Conservation (phyloP, 129 eudicot species). For the Artemisia argyi region DNA sequence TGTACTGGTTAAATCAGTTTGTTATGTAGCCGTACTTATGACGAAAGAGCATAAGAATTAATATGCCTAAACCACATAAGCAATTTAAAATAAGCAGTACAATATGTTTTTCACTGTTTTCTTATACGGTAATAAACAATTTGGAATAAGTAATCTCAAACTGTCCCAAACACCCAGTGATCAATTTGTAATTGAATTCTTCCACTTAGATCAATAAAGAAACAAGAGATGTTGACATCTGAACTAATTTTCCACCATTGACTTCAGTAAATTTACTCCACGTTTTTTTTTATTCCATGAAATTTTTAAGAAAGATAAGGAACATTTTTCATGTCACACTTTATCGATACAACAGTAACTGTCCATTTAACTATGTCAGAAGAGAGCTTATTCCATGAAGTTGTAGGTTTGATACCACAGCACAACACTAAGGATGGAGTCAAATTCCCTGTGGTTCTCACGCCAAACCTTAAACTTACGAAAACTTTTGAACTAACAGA, state of each 20-base stretch:
- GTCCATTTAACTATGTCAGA: conserved; percentile 30
- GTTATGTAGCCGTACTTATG: no score
- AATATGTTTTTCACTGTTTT: no score
- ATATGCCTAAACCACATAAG: no score
- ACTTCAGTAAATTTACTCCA: no score
- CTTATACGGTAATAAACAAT: no score
- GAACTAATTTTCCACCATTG: no score
- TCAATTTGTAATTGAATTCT: background rate
- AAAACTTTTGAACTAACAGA: conserved; percentile 24
- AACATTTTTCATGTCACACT: background rate
- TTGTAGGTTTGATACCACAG: conserved; percentile 27
- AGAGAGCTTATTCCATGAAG: conserved; percentile 41
- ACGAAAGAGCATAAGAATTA: no score
- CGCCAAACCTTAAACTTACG: conserved; percentile 24
- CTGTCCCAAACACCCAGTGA: no score
- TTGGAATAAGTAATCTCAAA: no score
- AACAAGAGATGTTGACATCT: no score
- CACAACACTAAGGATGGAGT: conserved; percentile 8
- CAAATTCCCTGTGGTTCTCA: conserved; percentile 31
- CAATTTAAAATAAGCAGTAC: no score
- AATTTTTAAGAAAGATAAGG: background rate
- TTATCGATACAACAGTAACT: background rate
- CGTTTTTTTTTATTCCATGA: background rate
- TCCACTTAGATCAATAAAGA: background rate
- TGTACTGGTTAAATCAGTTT: no score